Evolutionary conservation across 805 yeast species (phyloP).

Genomic region (Torulaspora quercuum): DNA sequence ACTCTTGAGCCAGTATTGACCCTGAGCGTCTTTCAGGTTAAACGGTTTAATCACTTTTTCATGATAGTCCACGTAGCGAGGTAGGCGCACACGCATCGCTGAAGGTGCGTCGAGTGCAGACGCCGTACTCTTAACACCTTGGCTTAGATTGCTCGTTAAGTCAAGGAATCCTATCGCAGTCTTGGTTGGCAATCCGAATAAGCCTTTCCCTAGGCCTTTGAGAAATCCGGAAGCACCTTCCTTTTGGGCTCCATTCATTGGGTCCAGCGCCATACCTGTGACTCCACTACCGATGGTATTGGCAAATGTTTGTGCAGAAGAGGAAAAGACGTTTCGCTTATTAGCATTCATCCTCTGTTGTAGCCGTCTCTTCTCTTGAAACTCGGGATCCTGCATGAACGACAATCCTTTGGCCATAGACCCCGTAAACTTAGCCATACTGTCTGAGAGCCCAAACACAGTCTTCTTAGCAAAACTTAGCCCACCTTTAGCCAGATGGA

Average conservation of each 20-base stretch:
- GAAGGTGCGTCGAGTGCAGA: constrained; percentile 81
- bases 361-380: constrained; percentile 76
- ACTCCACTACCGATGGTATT: constrained; percentile 86
- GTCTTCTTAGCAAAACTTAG: constrained; percentile 90
- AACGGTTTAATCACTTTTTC: constrained; percentile 75
- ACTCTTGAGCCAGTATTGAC: constrained; percentile 86
- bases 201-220: constrained; percentile 89
- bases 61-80: constrained; percentile 61
- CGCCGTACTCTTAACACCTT: constrained; percentile 89
- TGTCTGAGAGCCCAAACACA: constrained; percentile 91
- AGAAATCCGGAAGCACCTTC: constrained; percentile 92
- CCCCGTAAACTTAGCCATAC: constrained; percentile 88
- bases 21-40: constrained; percentile 81
- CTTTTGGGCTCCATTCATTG: constrained; percentile 81
- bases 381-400: constrained; percentile 78
- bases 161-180: constrained; percentile 94
- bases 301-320: constrained; percentile 84
- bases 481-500: constrained; percentile 95
- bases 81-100: constrained; percentile 74
- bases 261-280: constrained; percentile 85
- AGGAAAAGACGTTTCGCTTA: constrained; percentile 77
- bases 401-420: constrained; percentile 92
- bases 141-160: constrained; percentile 86
- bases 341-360: constrained; percentile 75
- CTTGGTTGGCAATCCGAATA: constrained; percentile 95